phyloP scores from a whole-genome alignment of 192 early-diverging fungal species.

The Coemansia sp. region DNA sequence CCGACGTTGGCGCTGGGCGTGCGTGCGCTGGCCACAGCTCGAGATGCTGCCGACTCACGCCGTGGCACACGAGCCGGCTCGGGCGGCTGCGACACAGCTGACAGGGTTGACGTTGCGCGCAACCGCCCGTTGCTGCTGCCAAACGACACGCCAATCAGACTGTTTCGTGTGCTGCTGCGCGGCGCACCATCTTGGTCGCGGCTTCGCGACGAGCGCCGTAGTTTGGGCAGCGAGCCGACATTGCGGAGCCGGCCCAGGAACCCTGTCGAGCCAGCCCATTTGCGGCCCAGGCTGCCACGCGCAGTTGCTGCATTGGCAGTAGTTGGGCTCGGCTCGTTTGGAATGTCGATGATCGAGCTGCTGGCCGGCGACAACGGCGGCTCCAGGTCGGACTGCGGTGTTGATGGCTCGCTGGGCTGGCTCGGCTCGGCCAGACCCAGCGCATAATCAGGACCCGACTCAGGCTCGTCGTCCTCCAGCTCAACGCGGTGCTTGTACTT shows the following conservation, averaged over 20 bases:
- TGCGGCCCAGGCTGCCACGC: constrained; percentile 30
- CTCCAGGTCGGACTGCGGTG: background rate
- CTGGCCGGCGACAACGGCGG: constrained; percentile 1
- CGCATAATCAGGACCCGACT: constrained; percentile 15
- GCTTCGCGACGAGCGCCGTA: constrained; percentile 23
- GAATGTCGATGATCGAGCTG: background rate
- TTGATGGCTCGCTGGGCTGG: constrained; percentile 15
- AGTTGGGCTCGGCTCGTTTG: constrained; percentile 5
- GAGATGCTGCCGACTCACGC: background rate
- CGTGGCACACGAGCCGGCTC: constrained; percentile 2
- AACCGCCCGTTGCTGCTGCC: constrained; percentile 14
- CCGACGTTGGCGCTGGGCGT: constrained; percentile 31
- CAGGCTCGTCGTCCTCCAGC: constrained; percentile 29
- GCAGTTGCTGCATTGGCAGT: background rate
- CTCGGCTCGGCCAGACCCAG: constrained; percentile 16
- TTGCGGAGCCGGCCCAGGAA: constrained; percentile 47
- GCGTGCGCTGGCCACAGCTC: background rate
- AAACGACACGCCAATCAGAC: constrained; percentile 12
- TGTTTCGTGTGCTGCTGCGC: constrained; percentile 23
- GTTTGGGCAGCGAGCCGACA: constrained; percentile 36
- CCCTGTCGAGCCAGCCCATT: constrained; percentile 24
- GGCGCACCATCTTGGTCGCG: constrained; percentile 14
- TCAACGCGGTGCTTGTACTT: constrained; percentile 49
- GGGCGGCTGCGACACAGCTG: constrained; percentile 12
- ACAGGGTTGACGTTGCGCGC: constrained; percentile 29